Evolutionary conservation across 164 flowering plant species (phyloP).

Genomic region (Santalum album): DNA sequence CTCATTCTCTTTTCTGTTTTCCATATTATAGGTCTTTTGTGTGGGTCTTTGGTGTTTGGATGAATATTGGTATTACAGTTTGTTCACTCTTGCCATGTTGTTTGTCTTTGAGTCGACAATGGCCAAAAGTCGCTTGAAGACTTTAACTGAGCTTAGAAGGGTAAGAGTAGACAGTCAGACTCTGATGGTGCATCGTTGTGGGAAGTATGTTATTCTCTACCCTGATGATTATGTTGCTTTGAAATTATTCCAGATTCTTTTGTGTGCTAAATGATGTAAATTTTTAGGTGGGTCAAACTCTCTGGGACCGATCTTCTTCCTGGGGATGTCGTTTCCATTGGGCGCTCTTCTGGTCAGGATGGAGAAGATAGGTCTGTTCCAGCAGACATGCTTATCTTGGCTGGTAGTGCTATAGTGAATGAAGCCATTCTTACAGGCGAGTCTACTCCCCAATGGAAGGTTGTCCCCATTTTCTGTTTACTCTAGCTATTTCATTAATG

Average conservation of each 20-base stretch:
- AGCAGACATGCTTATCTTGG: constrained; percentile 92
- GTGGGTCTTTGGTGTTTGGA: constrained; percentile 99
- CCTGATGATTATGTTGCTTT: background rate
- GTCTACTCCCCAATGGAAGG: constrained; percentile 99
- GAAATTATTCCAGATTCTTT: background rate
- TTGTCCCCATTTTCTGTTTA: constrained; percentile 21
- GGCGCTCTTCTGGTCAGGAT: constrained; percentile 68
- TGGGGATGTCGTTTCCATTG: constrained; percentile 95
- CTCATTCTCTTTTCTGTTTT: too few species aligned
- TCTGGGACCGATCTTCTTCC: constrained; percentile 91
- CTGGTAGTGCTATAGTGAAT: constrained; percentile 96
- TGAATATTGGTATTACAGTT: constrained; percentile 97
- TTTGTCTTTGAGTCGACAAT: constrained; percentile 98
- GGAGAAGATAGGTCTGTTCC: constrained; percentile 95
- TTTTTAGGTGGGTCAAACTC: constrained; percentile 79
- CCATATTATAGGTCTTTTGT: too few species aligned
- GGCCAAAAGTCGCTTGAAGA: constrained; percentile 94
- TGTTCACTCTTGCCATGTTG: constrained; percentile 95
- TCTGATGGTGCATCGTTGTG: constrained; percentile 88
- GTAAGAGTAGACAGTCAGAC: constrained; percentile 88
- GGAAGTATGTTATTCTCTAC: constrained; percentile 54
- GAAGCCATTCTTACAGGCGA: constrained; percentile 99
- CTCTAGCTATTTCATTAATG: background rate
- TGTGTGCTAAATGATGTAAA: constrained; percentile 1
- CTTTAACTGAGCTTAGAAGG: constrained; percentile 89